phyloP scores from a whole-genome alignment of 2,329 filamentous ascomycete genomes.

The Microcyclospora tardicrescens region DNA sequence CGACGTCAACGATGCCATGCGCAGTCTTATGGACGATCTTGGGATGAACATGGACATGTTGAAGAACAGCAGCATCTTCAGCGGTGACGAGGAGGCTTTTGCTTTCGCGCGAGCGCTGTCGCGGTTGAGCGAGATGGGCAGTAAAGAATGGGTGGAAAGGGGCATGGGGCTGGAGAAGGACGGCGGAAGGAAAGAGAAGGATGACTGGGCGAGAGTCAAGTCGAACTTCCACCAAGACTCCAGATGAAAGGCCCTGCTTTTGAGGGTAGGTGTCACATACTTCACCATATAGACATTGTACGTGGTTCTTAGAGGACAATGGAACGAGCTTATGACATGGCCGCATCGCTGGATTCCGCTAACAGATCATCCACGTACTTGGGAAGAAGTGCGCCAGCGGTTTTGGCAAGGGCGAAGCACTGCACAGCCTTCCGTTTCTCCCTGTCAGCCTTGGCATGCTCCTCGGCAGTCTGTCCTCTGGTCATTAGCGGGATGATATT shows the following conservation, averaged over 20 bases:
- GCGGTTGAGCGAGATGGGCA: conserved; percentile 82
- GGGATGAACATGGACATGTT: conserved; percentile 73
- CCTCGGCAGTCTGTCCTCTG: background rate
- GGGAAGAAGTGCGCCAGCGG: no score
- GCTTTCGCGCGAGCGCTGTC: conserved; percentile 84
- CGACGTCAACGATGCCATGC: conserved; percentile 54
- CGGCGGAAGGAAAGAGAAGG: conserved; percentile 52
- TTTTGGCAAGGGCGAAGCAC: no score
- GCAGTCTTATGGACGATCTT: conserved; percentile 74
- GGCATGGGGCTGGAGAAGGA: conserved; percentile 50
- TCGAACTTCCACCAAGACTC: conserved; percentile 1
- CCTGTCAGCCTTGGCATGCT: no score
- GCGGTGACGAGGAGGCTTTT: conserved; percentile 90
- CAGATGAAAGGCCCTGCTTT: background rate
- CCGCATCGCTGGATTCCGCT: no score
- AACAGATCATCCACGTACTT: no score
- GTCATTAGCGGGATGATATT: no score
- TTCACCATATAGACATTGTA: no score
- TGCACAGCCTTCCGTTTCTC: no score
- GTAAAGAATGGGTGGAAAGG: conserved; percentile 84
- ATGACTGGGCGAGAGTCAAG: conserved; percentile 52
- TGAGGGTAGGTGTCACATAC: no score
- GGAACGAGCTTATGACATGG: no score
- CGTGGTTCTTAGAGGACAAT: no score
- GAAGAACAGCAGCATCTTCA: conserved; percentile 77